Conservation (phyloP, 2,329 filamentous ascomycete species). For the Fusarium torreyae region DNA sequence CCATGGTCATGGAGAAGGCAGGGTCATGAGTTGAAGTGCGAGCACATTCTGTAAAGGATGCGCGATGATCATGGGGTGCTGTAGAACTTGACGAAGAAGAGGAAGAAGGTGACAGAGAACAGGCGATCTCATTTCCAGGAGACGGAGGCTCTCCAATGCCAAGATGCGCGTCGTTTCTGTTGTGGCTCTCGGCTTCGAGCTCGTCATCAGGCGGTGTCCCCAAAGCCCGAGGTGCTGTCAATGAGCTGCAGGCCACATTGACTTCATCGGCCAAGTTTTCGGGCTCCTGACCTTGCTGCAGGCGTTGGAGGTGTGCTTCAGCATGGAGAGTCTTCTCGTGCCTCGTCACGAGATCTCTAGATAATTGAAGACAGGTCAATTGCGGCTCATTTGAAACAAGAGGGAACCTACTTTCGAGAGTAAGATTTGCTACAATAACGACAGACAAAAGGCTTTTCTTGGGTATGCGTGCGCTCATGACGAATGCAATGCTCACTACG, state of each 20-base stretch:
- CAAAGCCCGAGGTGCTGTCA: too few species aligned
- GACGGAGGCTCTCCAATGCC: too few species aligned
- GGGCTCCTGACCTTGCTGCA: neutral
- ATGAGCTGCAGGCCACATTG: neutral
- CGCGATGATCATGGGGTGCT: too few species aligned
- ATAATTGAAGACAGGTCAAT: neutral
- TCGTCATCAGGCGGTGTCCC: too few species aligned
- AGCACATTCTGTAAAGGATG: too few species aligned
- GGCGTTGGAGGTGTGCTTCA: neutral
- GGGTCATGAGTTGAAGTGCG: too few species aligned
- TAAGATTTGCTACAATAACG: conserved; percentile 35
- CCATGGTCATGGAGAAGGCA: too few species aligned
- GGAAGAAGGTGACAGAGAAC: too few species aligned
- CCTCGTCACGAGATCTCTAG: conserved; percentile 34
- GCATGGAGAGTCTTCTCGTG: conserved; percentile 35
- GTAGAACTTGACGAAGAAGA: too few species aligned
- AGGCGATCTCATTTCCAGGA: too few species aligned
- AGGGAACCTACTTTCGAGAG: conserved; percentile 24
- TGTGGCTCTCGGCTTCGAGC: too few species aligned
- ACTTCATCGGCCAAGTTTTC: neutral
- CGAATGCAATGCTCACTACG: conserved; percentile 40
- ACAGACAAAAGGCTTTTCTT: conserved; percentile 36
- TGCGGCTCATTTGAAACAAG: neutral
- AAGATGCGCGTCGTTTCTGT: too few species aligned
- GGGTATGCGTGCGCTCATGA: conserved; percentile 37